phyloP scores from a whole-genome alignment of 352 stramenopile genomes.

The Globisporangium ultimum region DNA sequence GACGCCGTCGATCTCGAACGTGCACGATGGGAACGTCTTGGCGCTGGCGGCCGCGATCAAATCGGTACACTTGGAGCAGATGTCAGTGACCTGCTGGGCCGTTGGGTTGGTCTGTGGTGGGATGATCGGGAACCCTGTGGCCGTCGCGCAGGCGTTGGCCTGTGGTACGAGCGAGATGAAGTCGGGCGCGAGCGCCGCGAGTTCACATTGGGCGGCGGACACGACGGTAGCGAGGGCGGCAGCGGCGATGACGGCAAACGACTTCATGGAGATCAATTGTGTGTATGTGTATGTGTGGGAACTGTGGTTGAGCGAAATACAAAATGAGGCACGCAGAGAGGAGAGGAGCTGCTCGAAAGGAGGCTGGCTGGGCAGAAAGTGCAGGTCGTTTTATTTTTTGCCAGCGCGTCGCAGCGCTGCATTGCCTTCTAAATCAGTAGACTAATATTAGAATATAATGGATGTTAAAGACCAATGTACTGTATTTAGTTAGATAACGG shows the following conservation, averaged over 20 bases:
- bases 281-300: too few species aligned
- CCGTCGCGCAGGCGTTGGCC: conserved; percentile 6
- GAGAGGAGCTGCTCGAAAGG: too few species aligned
- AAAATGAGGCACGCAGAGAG: conserved; percentile 1
- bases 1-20: conserved; percentile 8
- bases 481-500: too few species aligned
- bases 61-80: conserved; percentile 10
- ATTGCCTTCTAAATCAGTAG: too few species aligned
- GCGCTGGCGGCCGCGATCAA: conserved; percentile 8
- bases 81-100: conserved; percentile 1
- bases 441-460: too few species aligned
- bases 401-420: too few species aligned
- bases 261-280: conserved; percentile 4
- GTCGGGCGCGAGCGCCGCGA: background rate
- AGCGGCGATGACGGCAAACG: conserved; percentile 1
- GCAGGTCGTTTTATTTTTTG: too few species aligned
- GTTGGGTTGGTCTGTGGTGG: conserved; percentile 9
- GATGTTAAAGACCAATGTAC: too few species aligned
- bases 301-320: conserved; percentile 3
- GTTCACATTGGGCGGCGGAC: conserved; percentile 2
- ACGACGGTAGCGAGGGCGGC: background rate
- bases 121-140: conserved; percentile 10
- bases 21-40: conserved; percentile 12
- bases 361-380: too few species aligned
- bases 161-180: conserved; percentile 3